These are phyloP conservation scores for Trametes hirsuta DNA, from an alignment of 1,284 basidiomycete species.

Conservation along the genomic window DNA sequence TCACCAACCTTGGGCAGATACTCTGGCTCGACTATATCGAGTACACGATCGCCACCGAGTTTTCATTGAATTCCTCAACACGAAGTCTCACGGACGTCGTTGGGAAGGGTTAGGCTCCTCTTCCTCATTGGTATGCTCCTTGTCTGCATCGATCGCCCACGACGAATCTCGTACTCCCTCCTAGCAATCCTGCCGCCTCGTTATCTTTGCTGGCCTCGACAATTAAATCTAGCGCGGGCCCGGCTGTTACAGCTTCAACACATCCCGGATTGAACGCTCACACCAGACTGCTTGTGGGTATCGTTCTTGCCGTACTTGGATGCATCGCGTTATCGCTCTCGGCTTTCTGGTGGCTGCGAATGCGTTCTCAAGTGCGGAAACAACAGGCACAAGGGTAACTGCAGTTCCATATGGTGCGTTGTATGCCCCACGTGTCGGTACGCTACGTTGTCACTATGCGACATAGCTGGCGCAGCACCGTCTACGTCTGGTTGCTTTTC, in stretches of 20 bases:
- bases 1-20: neutral
- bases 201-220: too few species aligned
- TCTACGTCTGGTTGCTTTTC: too few species aligned
- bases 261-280: neutral
- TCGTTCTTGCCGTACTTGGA: conserved; percentile 6
- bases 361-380: neutral
- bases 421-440: neutral
- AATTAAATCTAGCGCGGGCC: neutral
- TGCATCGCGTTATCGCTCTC: neutral
- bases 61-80: neutral
- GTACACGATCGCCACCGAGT: neutral
- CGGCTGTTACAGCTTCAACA: neutral
- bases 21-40: conserved; percentile 7
- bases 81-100: neutral
- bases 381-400: neutral
- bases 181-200: too few species aligned
- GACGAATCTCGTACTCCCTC: too few species aligned
- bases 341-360: neutral
- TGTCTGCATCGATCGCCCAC: too few species aligned
- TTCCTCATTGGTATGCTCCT: too few species aligned
- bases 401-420: conserved; percentile 1
- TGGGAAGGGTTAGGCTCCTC: too few species aligned
- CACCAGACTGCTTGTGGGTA: neutral
- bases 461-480: too few species aligned
- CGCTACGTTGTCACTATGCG: neutral